A percentile compares a stretch with the other conserved stretches of the same genome.
Evolutionary conservation across 2,329 filamentous ascomycete genomes (phyloP).

Genomic region (Dryadomyces quercivorus): DNA sequence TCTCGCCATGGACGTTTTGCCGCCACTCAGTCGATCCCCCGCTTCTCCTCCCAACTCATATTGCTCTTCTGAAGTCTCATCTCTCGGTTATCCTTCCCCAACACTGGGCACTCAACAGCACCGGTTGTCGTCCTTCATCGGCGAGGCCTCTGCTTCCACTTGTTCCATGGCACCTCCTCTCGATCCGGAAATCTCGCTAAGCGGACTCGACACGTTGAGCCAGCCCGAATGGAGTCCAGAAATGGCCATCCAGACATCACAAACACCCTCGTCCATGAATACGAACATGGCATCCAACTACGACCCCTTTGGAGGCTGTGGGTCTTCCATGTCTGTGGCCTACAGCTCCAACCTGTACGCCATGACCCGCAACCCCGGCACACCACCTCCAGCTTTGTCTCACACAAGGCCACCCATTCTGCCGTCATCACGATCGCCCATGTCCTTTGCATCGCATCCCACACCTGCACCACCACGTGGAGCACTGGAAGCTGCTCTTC

Average conservation of each 20-base stretch:
- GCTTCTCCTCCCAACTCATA: conserved; percentile 31
- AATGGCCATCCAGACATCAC: conserved; percentile 25
- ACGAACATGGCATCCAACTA: not conserved
- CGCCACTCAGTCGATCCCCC: conserved; percentile 32
- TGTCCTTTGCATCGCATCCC: not conserved
- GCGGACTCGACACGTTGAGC: conserved; percentile 27
- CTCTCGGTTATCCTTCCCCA: conserved; percentile 34
- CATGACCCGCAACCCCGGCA: conserved; percentile 31
- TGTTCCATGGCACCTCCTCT: conserved; percentile 26
- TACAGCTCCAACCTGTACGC: conserved; percentile 31
- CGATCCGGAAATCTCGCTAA: conserved; percentile 24
- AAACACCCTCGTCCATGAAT: conserved; percentile 22
- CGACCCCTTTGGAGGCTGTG: conserved; percentile 32
- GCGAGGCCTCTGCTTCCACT: conserved; percentile 18
- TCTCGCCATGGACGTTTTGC: conserved; percentile 34
- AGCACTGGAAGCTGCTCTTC: not conserved
- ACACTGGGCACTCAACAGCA: conserved; percentile 29
- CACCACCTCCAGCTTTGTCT: not conserved
- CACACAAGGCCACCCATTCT: not conserved
- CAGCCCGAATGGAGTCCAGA: conserved; percentile 31
- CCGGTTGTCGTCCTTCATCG: conserved; percentile 29
- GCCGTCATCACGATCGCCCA: not conserved
- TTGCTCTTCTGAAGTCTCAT: conserved; percentile 27
- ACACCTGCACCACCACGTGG: not conserved
- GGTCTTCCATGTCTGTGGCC: conserved; percentile 22